Percentiles rank a stretch among this genome's conserved stretches.
phyloP scores from a whole-genome alignment of 2,329 filamentous ascomycete genomes.

The Cladobotryum protrusum region DNA sequence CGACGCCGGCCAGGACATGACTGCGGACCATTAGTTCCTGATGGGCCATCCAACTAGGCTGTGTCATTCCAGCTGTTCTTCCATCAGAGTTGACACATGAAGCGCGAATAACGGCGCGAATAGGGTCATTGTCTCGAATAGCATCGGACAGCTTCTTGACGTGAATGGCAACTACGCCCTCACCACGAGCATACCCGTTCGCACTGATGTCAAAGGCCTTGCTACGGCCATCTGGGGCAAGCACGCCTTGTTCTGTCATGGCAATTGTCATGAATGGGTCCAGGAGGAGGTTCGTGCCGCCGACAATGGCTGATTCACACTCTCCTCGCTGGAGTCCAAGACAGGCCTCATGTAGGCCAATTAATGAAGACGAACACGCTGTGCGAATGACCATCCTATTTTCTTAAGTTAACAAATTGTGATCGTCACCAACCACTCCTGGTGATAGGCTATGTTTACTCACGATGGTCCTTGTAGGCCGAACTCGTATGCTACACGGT shows the following conservation, averaged over 20 bases:
- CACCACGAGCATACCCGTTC: conserved; percentile 39
- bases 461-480: conserved; percentile 46
- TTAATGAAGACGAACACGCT: conserved; percentile 25
- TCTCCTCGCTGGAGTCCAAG: conserved; percentile 19
- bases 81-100: conserved; percentile 33
- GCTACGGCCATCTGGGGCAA: conserved; percentile 20
- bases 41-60: conserved; percentile 28
- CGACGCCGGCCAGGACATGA: conserved; percentile 20
- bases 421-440: neutral
- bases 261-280: conserved; percentile 12
- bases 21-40: conserved; percentile 22
- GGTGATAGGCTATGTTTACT: neutral
- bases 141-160: conserved; percentile 38
- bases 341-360: conserved; percentile 23
- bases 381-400: conserved; percentile 26
- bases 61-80: conserved; percentile 32
- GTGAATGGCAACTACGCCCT: conserved; percentile 28
- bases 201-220: conserved; percentile 24
- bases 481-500: conserved; percentile 25
- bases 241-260: conserved; percentile 8
- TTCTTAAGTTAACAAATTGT: neutral
- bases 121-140: conserved; percentile 31
- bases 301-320: conserved; percentile 20
- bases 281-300: conserved; percentile 16
- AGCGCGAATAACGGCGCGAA: conserved; percentile 27